Percentiles rank a stretch among this genome's conserved stretches.
phyloP scores from a whole-genome alignment of 1,139 yeast species.

The Yamadazyma triangularis region DNA sequence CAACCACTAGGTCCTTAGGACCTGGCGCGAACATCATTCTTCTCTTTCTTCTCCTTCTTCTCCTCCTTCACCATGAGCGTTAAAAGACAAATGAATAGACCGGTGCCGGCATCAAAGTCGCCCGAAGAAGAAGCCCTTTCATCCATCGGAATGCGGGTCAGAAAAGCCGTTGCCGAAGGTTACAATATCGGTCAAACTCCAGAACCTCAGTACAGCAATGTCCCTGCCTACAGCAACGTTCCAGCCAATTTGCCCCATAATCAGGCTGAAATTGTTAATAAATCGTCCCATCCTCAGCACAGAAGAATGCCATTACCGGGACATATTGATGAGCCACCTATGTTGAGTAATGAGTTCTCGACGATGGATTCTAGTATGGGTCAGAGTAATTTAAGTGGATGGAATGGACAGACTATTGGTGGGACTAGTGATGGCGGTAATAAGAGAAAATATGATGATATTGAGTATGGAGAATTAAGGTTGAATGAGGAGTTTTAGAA shows the following conservation, averaged over 20 bases:
- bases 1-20: no score
- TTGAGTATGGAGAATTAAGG: conserved; percentile 39
- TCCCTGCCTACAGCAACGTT: background rate
- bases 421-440: conserved; percentile 3
- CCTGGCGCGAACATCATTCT: no score
- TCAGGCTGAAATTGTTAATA: background rate
- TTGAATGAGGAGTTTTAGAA: conserved; percentile 44
- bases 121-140: conserved; percentile 25
- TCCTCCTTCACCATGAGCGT: background rate
- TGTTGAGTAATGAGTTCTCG: conserved; percentile 34
- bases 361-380: conserved; percentile 28
- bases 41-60: no score
- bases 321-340: conserved; percentile 34
- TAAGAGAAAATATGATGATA: conserved; percentile 41
- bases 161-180: conserved; percentile 65
- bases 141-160: conserved; percentile 64
- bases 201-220: background rate
- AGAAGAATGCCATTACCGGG: conserved; percentile 53
- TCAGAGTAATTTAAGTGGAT: conserved; percentile 8
- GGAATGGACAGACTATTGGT: conserved; percentile 6
- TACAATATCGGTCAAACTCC: conserved; percentile 20
- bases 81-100: conserved; percentile 2
- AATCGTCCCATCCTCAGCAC: background rate
- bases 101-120: conserved; percentile 2
- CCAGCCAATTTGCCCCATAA: background rate